Base-by-base conservation (phyloP, 2,329 filamentous ascomycete species). In the Triangularia setosa region DNA sequence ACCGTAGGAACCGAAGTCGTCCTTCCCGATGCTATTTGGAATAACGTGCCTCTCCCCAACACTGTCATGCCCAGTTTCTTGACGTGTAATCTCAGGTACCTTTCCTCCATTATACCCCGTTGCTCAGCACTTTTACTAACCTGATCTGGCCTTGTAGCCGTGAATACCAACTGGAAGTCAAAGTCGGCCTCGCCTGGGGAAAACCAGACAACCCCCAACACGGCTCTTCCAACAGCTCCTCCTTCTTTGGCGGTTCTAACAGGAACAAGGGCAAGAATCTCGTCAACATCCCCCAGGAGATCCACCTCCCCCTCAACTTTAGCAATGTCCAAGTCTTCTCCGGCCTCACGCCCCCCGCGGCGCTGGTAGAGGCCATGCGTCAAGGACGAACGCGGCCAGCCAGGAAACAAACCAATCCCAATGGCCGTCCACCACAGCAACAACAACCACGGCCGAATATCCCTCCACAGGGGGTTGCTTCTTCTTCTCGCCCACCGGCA, bases 41-140 rank as follows among this genome's bases (percentile, higher is more conserved):
- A 85, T 67, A 81, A 81, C 48, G 81, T 86, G 58, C 81, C 87
- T 0, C 80, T 98, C 5, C 95, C 94, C 2, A 95, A 92, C 74
- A 94, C 91, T 0, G 87, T 99, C 11, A 89, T 92, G 9, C 95
- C 95, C 0, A 89, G 88, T 0, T 99, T 99, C 74, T 82, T 87
- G 58, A 92, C 93, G 1, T 99, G 95, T 78, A 98, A 98, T 75
- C 84, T 98, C 54, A 84, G 85, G 70, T 71, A 65, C 1, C 60
- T 62, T 2, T 27, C 16, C 25, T 28, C 4, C 18, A 24, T 25
- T 3, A 25, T 18, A 14, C 52, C n/a, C 2, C 12, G 5, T 27
- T 25, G 5, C 52, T 35, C 23, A 8, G 9, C 8, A 9, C 12
- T n/a, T 18, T 44, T 48, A 16, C 55, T 30, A 21, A 62, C 23